phyloP scores from a whole-genome alignment of 148 eudicot species.

The Silene latifolia region DNA sequence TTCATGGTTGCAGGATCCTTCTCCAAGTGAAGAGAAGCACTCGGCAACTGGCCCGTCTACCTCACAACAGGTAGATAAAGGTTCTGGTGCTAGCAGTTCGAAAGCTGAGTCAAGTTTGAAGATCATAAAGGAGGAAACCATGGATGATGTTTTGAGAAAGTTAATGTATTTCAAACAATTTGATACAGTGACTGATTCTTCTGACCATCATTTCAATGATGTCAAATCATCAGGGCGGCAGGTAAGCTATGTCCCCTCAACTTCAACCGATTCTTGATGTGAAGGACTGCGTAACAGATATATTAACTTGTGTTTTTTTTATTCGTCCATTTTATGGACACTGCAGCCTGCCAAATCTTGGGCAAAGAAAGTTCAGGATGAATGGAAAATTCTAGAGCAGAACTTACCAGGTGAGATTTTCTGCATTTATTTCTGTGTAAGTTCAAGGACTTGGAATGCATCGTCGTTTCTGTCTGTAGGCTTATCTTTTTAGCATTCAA shows the following conservation, averaged over 20 bases:
- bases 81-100: conserved; percentile 42
- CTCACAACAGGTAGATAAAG: conserved; percentile 13
- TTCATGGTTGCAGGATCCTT: conserved; percentile 52
- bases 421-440: not conserved
- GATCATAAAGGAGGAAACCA: conserved; percentile 36
- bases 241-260: conserved; percentile 30
- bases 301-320: not conserved
- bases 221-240: conserved; percentile 34
- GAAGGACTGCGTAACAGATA: not conserved
- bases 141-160: conserved; percentile 55
- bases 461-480: not conserved
- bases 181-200: conserved; percentile 62
- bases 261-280: not conserved
- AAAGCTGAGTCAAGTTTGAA: conserved; percentile 35
- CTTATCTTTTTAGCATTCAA: not conserved
- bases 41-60: conserved; percentile 22
- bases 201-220: conserved; percentile 52
- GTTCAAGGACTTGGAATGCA: not conserved
- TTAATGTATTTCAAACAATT: conserved; percentile 56
- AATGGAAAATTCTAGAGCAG: conserved; percentile 72
- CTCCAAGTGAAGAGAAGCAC: conserved; percentile 27
- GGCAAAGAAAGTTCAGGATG: conserved; percentile 78
- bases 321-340: conserved; percentile 18
- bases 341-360: conserved; percentile 55
- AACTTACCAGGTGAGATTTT: conserved; percentile 63